Base-by-base conservation (phyloP, 371 early-diverging fungal species). In the Conidiobolus incongruus region DNA sequence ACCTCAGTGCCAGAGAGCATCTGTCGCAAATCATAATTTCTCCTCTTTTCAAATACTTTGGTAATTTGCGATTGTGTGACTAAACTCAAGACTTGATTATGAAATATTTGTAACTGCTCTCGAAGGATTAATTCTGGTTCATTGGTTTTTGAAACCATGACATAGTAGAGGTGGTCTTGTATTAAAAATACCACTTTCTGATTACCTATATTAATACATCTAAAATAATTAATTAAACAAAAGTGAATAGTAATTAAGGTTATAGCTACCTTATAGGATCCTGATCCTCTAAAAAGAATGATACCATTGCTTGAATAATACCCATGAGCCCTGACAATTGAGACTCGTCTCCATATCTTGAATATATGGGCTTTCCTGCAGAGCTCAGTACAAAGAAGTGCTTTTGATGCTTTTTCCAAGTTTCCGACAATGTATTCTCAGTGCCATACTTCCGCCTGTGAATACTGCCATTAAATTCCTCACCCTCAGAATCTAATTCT, bases 341-440 rank as follows among this genome's bases (percentile, higher is more conserved):
- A 20, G 85, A 63, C 53, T 92, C 95, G 53, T 86, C 83, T 13
- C 92, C 92, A 52, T 85, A 78, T 59, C 77, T 65, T 35, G 77
- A 64, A 59, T 80, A 87, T 5, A 87, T 68, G 21, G 88, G 83
- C 52, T 87, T 87, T n/a, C 88, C 88, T 6, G 84, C 78, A 50
- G 73, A 72, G 50, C 78, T 77, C 15, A 87, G 62, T 12, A 87
- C 72, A 51, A 87, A 81, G 40, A 80, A 76, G 45, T 87, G 81
- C 46, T 79, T 15, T 39, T 39, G 4, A 26, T 39, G 39, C 11
- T 11, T 23, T 15, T 15, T 17, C 39, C 39, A 39, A 13, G 12
- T 23, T 10, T 12, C 7, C 12, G 39, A 39, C n/a, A 7, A 11
- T 12, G 39, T 39, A 39, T 21, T 21, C 21, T 39, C 39, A 26